Evolutionary conservation across 1,284 basidiomycete genomes (phyloP).

Genomic region (Exobasidium rhododendri): DNA sequence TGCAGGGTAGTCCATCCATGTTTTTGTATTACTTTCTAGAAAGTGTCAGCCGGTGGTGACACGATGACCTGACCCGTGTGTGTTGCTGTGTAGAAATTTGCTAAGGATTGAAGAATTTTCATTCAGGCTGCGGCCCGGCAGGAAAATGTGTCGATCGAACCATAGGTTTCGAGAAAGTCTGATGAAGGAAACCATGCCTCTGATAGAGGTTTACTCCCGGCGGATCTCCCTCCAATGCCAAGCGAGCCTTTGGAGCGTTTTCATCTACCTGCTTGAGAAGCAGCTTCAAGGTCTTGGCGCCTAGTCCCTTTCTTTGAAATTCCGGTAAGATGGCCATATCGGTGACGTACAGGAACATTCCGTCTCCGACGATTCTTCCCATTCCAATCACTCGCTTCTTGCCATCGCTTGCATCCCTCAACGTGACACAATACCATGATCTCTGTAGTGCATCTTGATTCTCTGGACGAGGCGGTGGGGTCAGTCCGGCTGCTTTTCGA

Average conservation of each 20-base stretch:
- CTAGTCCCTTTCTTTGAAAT: constrained; percentile 3
- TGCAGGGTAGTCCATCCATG: too few species aligned
- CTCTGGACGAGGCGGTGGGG: constrained; percentile 4
- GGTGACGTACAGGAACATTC: not conserved
- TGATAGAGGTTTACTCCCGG: constrained; percentile 1
- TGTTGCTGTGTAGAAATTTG: not conserved
- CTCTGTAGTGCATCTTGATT: not conserved
- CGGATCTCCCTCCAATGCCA: not conserved
- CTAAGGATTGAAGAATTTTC: too few species aligned
- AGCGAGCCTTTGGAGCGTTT: not conserved
- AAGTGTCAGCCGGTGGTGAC: too few species aligned
- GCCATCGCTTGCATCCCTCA: constrained; percentile 5
- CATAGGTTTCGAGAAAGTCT: not conserved
- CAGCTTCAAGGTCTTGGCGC: not conserved
- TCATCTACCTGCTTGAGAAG: not conserved
- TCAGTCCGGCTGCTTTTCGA: constrained; percentile 4
- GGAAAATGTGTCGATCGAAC: not conserved
- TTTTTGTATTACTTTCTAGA: not conserved
- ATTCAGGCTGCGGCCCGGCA: not conserved
- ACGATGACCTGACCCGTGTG: not conserved
- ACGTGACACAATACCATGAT: not conserved
- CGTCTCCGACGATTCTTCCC: constrained; percentile 11
- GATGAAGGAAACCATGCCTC: not conserved
- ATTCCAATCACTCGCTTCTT: constrained; percentile 6
- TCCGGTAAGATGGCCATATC: not conserved